phyloP scores from a whole-genome alignment of 2,329 filamentous ascomycete species.

The Mollisiaceae sp. region DNA sequence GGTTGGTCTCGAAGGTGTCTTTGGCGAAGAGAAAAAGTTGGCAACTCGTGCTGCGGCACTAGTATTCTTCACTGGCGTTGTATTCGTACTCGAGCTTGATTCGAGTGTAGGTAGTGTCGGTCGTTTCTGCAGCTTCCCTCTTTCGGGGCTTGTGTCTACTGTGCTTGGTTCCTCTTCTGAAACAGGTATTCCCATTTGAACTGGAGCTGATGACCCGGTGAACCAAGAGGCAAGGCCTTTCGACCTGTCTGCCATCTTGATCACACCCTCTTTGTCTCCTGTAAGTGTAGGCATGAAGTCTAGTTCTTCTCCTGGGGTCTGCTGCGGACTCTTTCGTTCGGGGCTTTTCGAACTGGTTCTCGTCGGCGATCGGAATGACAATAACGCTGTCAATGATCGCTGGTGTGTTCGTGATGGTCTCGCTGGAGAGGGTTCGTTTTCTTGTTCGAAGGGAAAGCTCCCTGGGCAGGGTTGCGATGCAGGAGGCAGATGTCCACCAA shows the following conservation, averaged over 20 bases:
- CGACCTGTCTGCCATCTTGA: slow-evolving; percentile 36
- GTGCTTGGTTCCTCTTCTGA: slow-evolving; percentile 23
- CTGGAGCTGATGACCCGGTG: slow-evolving; percentile 35
- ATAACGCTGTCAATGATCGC: slow-evolving; percentile 34
- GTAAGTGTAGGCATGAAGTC: slow-evolving; percentile 39
- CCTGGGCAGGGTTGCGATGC: slow-evolving; percentile 21
- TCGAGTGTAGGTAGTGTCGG: slow-evolving; percentile 28
- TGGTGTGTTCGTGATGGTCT: slow-evolving; percentile 31
- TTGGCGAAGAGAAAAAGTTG: slow-evolving; percentile 37
- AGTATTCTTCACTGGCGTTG: slow-evolving; percentile 17
- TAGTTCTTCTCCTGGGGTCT: slow-evolving; percentile 24
- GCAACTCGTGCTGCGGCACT: slow-evolving; percentile 26
- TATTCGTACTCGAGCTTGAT: slow-evolving; percentile 12
- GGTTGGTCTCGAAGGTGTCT: slow-evolving; percentile 30
- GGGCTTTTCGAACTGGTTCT: slow-evolving; percentile 28
- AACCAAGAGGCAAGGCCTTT: slow-evolving; percentile 40
- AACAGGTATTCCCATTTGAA: slow-evolving; percentile 33
- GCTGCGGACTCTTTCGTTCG: slow-evolving; percentile 23
- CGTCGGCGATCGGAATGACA: slow-evolving; percentile 32
- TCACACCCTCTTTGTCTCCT: slow-evolving; percentile 36
- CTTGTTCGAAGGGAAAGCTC: slow-evolving; percentile 19
- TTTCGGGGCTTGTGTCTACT: slow-evolving; percentile 28
- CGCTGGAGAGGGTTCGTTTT: slow-evolving; percentile 26
- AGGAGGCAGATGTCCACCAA: slow-evolving; percentile 18
- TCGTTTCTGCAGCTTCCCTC: slow-evolving; percentile 31